Percentiles rank a stretch among this genome's conserved stretches.
These are phyloP conservation scores for Parastagonospora nodorum DNA, from an alignment of 2,329 filamentous ascomycete genomes.

Conservation along the genomic window DNA sequence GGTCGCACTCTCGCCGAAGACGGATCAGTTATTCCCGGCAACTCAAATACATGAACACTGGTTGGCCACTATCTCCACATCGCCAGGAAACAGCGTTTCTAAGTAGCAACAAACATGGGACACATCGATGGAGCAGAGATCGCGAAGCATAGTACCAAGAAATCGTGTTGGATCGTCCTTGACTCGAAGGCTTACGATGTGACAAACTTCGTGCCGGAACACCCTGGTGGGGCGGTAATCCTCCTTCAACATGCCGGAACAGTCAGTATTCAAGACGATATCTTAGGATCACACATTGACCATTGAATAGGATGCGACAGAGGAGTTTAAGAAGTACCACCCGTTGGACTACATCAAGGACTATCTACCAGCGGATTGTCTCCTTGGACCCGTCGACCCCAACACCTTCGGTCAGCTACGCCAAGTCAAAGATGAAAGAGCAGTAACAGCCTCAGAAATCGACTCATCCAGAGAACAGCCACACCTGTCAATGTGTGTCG, in stretches of 20 bases:
- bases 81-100: neutral
- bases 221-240: constrained; percentile 63
- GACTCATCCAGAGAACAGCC: constrained; percentile 30
- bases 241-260: constrained; percentile 51
- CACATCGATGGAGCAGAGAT: constrained; percentile 40
- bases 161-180: constrained; percentile 67
- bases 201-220: constrained; percentile 65
- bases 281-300: neutral
- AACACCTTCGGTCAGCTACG: constrained; percentile 37
- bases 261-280: constrained; percentile 25
- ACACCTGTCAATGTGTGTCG: constrained; percentile 37
- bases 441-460: constrained; percentile 20
- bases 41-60: constrained; percentile 28
- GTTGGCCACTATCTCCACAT: constrained; percentile 18
- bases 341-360: constrained; percentile 37
- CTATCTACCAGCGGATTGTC: constrained; percentile 31
- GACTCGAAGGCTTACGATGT: constrained; percentile 71
- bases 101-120: constrained; percentile 19
- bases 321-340: constrained; percentile 44
- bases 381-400: constrained; percentile 37
- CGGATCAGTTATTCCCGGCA: constrained; percentile 22
- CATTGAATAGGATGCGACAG: constrained; percentile 35
- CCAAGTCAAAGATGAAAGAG: constrained; percentile 25
- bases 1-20: constrained; percentile 17
- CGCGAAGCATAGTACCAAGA: constrained; percentile 39